These are phyloP conservation scores for Populus hybrid DNA, from an alignment of 441 rosid genomes.

Conservation along the genomic window DNA sequence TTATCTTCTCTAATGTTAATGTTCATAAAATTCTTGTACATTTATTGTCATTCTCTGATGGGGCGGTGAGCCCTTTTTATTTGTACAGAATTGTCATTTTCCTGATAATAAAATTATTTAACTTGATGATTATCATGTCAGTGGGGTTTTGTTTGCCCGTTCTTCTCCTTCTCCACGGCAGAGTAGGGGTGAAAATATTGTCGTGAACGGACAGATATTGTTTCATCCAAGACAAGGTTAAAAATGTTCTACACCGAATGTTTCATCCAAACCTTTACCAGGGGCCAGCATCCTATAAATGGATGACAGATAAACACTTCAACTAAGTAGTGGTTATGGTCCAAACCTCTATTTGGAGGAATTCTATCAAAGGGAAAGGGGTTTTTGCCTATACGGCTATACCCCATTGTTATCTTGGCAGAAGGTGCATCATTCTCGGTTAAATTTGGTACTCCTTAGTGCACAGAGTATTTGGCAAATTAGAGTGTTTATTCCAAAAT, in stretches of 20 bases:
- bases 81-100: slow-evolving; percentile 18
- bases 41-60: slow-evolving; percentile 1
- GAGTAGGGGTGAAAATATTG: neutral
- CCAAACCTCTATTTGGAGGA: no score
- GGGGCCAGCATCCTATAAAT: no score
- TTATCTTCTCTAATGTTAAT: slow-evolving; percentile 6
- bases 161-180: neutral
- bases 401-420: no score
- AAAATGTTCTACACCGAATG: neutral
- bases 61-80: slow-evolving; percentile 4
- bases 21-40: slow-evolving; percentile 25
- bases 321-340: no score
- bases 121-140: neutral
- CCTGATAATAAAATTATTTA: neutral
- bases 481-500: neutral
- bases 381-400: no score
- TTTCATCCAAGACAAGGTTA: neutral
- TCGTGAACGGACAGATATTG: neutral
- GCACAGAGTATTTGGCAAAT: neutral
- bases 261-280: no score
- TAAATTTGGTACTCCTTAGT: neutral
- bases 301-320: no score
- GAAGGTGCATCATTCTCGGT: no score
- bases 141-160: neutral
- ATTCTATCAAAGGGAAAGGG: no score